Percentiles rank a stretch among this genome's conserved stretches.
phyloP scores from a whole-genome alignment of 1,284 basidiomycete species.

The Cutaneotrichosporon sp. region DNA sequence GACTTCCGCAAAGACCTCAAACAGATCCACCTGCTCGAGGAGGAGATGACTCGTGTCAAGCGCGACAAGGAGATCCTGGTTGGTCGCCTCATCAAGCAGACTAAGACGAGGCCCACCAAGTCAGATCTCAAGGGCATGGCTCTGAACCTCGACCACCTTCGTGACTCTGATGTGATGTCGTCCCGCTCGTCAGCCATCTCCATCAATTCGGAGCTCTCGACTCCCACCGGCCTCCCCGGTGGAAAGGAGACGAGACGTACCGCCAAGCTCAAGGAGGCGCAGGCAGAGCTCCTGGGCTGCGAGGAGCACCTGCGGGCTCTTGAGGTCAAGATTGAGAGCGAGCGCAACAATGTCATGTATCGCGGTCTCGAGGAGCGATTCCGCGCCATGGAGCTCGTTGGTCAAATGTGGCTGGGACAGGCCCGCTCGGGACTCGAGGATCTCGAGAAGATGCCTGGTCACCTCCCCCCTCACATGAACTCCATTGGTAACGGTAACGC shows the following conservation, averaged over 20 bases:
- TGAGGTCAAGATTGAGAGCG: slow-evolving; percentile 45
- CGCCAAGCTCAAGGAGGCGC: slow-evolving; percentile 45
- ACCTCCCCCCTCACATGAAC: too few species aligned
- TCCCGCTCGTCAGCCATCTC: slow-evolving; percentile 30
- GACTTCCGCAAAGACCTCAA: slow-evolving; percentile 48
- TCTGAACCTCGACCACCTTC: slow-evolving; percentile 3
- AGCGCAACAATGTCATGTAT: slow-evolving; percentile 49
- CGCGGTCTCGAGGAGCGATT: slow-evolving; percentile 47
- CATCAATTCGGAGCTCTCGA: slow-evolving; percentile 26
- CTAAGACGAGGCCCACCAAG: slow-evolving; percentile 45
- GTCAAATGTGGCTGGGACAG: slow-evolving; percentile 47
- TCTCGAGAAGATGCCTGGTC: slow-evolving; percentile 33
- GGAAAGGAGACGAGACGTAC: slow-evolving; percentile 42
- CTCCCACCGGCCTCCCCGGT: slow-evolving; percentile 18
- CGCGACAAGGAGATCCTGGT: slow-evolving; percentile 48
- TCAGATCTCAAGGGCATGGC: slow-evolving; percentile 42
- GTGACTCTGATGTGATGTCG: slow-evolving; percentile 18
- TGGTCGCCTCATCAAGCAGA: slow-evolving; percentile 46
- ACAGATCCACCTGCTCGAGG: slow-evolving; percentile 48
- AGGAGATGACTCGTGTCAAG: slow-evolving; percentile 47
- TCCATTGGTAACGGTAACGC: slow-evolving; percentile 32
- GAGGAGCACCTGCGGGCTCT: slow-evolving; percentile 46
- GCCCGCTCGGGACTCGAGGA: slow-evolving; percentile 44
- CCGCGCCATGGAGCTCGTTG: slow-evolving; percentile 47
- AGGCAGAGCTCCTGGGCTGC: slow-evolving; percentile 48